Base-by-base conservation (phyloP, 192 early-diverging fungal genomes). In the Backusella westeae region DNA sequence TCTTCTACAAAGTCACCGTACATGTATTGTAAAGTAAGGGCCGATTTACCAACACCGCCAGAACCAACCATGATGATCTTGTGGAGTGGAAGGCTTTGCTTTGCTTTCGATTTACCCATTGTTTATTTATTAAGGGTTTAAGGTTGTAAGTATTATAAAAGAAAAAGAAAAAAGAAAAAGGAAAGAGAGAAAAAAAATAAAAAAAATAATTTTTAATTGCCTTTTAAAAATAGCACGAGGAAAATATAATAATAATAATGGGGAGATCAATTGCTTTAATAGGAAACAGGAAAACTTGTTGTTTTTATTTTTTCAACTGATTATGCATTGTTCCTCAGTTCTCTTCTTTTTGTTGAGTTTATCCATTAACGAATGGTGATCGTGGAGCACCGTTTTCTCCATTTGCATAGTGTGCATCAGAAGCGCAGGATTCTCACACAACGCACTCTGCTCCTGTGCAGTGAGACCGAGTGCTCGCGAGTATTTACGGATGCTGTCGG, bases 1-100 rank as follows among this genome's bases (percentile, higher is more conserved):
- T 96, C 94, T 84, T 96, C 94, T 66, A 95, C 92, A 85, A 96
- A 96, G 84, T 96, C 94, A 71, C 95, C 94, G 72, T 95, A 95
- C 94, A 95, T 92, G 87, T 92, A 95, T 82, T 96, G 93, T 35
- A 96, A 83, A 1, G 95, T 96, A 41, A 96, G 81, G 19, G 95
- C 95, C 0, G 93, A 94, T 81, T 96, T 96, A 39, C 95, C 95
- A 12, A 96, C 95, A 75, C 94, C 95, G 73, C 95, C 95, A 19
- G 91, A 91, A 34, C 95, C 95, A 35, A 96, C 94, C 95, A 95
- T 95, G 76, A 96, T 96, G 77, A 96, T 91, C 86, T 96, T 96
- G 83, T 96, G 94, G 67, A 95, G 88, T 9, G 93, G 94, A 49
- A 92, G 84, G 68, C 93, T 89, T 69, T 85, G 88, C 32, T 89